These are phyloP conservation scores for Metarhizium guizhouense DNA, from an alignment of 2,329 filamentous ascomycete species.

Conservation along the genomic window DNA sequence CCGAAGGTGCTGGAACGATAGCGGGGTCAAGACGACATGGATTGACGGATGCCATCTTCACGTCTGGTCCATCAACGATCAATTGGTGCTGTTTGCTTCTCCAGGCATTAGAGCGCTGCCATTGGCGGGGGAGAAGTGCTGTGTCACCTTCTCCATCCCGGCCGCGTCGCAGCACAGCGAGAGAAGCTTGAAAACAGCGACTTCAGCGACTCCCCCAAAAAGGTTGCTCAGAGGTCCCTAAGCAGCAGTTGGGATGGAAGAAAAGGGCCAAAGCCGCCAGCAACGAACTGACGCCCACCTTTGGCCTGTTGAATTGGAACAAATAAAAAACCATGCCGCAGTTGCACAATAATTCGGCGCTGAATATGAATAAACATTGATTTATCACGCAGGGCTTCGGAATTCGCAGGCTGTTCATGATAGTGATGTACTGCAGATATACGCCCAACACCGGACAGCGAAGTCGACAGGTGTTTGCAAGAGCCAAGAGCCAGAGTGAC, in stretches of 20 bases:
- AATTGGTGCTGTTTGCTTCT: neutral
- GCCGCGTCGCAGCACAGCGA: neutral
- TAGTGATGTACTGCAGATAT: neutral
- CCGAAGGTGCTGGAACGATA: slow-evolving; percentile 14
- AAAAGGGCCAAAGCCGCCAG: neutral
- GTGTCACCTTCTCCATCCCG: neutral
- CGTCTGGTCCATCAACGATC: too few species aligned
- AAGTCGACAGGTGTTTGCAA: neutral
- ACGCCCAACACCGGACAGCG: neutral
- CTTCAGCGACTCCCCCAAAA: neutral
- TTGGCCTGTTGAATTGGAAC: neutral
- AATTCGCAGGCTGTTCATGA: neutral
- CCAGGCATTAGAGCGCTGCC: neutral
- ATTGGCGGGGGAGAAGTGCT: neutral
- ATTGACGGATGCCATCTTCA: too few species aligned
- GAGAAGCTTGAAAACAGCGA: neutral
- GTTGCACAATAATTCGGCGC: neutral
- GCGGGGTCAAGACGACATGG: neutral
- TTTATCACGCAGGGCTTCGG: too few species aligned
- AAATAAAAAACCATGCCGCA: neutral
- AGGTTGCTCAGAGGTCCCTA: neutral
- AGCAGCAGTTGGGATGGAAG: neutral
- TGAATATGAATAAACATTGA: neutral
- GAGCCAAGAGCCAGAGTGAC: neutral
- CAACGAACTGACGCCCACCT: neutral